Base-by-base conservation (phyloP, 257 asterid genomes). In the Solanum arcanum region DNA sequence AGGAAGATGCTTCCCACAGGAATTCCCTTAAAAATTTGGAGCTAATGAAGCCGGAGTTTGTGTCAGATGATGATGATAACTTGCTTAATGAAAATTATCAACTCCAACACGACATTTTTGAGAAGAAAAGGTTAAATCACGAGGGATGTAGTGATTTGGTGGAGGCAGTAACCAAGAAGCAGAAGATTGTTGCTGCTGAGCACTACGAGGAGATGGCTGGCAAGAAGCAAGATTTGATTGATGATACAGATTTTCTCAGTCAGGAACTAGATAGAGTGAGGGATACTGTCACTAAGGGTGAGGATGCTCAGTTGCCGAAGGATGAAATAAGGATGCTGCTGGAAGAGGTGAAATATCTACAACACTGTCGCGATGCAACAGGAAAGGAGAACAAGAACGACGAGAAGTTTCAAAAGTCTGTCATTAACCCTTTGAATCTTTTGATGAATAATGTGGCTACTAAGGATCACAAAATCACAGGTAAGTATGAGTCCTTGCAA, bases 111-210 rank as follows among this genome's bases (percentile, higher is more conserved):
- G 52, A 86, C 11, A 69, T 27, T 86, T 86, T 89, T 46, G 49
- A 90, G 83, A 89, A 89, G 87, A 86, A 86, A 29, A 85, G 88
- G 86, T 74, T 74, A 70, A 81, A 49, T 49, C 85, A 49, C 12
- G 15, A 81, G 85, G 46, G 46, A 81, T 81, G 70, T 33, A 81
- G 85, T 81, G 85, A 81, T 16, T 81, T 81, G 66, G 46, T 49
- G 46, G 69, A 29, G 69, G 85, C 69, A 29, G 20, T 10, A 81
- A 49, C 69, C 12, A 81, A 81, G 85, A 81, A 49, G 44, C 85
- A 81, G 85, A 20, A 31, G 46, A 29, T 49, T 20, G 44, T 81
- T 80, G 68, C 68, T 49, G 68, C 85, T 44, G 41, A 77, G 84
- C 64, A 2, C 84, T 15, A 59, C 21, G 27, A 46, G 84, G 39